Base-by-base conservation (phyloP, 2,329 filamentous ascomycete genomes). In the Orbilia oligospora region DNA sequence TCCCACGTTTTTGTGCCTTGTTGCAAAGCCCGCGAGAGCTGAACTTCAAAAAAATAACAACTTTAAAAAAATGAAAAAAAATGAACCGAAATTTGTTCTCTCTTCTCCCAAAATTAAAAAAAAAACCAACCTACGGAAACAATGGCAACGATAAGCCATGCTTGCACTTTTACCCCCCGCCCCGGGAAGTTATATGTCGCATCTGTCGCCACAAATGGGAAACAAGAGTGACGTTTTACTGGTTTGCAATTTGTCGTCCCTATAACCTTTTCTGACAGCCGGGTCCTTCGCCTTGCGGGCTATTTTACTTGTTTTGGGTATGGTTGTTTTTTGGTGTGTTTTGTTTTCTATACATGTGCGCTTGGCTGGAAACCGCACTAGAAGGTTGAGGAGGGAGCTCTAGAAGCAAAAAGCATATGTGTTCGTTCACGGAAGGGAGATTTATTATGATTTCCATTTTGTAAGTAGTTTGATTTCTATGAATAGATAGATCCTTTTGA, bases 231-330 rank as follows among this genome's bases (percentile, higher is more conserved):
- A 75, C 64, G 64, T 68, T 68, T 61, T 53, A 24, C 41, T 58
- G 20, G 20, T 30, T 33, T 51, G 48, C 22, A 49, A 66, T 9
- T 56, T 1, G 53, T 75, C 63, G 63, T 67, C 67, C 64, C 64
- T 67, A 75, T 72, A 72, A 66, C 69, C 69, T 72, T 73, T 73
- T 77, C 73, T 77, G 73, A 77, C 73, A 77, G 72, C 72, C 72
- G 66, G 61, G 55, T 71, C 73, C 75, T 78, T 78, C 68, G 75
- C 75, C 68, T 78, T 71, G 68, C 75, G 75, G 75, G 33, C 46
- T 68, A 63, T 78, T 78, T 78, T 78, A 66, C 67, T 71, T 33
- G 27, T 71, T 77, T 53, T 61, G 46, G 61, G 68, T 67, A 69
- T 56, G 55, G 67, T 4, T 44, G 20, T 9, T 51, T 20, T 51